Percentiles rank a stretch among this genome's conserved stretches.
Evolutionary conservation across 495 filamentous ascomycete species (phyloP).

Genomic region (Penicillium arizonense): DNA sequence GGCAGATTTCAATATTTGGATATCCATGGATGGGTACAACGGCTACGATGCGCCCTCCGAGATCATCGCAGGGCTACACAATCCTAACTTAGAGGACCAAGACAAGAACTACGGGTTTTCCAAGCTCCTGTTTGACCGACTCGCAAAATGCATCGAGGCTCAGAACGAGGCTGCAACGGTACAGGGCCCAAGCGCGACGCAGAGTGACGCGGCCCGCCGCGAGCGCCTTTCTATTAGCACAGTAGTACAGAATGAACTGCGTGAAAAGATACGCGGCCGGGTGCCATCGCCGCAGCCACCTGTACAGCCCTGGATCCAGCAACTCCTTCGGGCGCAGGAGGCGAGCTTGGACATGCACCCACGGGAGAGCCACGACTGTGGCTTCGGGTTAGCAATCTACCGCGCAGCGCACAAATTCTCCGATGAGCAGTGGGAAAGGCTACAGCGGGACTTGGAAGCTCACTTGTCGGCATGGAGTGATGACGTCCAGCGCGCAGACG

Average conservation of each 20-base stretch:
- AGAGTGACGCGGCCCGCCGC: conserved; percentile 4
- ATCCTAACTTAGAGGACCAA: neutral
- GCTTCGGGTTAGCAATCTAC: conserved; percentile 19
- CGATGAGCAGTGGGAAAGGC: conserved; percentile 12
- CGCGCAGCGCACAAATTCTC: conserved; percentile 5
- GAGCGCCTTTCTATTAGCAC: conserved; percentile 4
- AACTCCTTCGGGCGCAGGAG: conserved; percentile 2
- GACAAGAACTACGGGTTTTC: neutral
- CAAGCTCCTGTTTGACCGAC: neutral
- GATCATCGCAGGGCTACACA: neutral
- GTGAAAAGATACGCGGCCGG: conserved; percentile 7
- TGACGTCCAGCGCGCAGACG: conserved; percentile 8
- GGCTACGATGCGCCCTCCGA: neutral
- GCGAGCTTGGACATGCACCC: neutral
- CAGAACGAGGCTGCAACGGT: conserved; percentile 6
- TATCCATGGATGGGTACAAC: conserved; percentile 6
- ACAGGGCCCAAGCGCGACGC: conserved; percentile 4
- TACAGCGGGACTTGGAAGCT: conserved; percentile 7
- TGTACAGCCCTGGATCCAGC: conserved; percentile 5
- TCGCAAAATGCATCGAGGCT: conserved; percentile 5
- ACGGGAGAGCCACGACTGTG: neutral
- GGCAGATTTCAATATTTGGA: conserved; percentile 9
- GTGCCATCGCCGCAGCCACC: conserved; percentile 5
- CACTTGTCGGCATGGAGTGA: conserved; percentile 12
- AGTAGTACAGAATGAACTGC: conserved; percentile 4